Evolutionary conservation across 139 green algal species (phyloP).

Genomic region (Edaphochlamys debaryana): DNA sequence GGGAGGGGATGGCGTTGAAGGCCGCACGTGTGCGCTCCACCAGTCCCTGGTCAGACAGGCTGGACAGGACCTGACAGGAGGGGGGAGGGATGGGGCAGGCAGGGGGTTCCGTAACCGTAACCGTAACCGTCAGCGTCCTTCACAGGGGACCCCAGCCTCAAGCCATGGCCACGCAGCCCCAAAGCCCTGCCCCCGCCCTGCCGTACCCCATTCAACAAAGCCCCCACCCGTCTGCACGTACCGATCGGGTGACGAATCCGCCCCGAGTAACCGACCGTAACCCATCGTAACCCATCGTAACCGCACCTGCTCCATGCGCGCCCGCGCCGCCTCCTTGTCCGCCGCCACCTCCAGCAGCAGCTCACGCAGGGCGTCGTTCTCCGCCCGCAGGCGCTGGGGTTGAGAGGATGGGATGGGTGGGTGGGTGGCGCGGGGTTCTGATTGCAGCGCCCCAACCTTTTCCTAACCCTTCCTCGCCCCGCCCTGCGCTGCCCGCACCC

Average conservation of each 20-base stretch:
- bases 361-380: conserved; percentile 80
- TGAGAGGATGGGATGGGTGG: too few species aligned
- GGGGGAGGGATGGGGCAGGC: too few species aligned
- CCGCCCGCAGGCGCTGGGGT: conserved; percentile 56
- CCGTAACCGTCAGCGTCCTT: too few species aligned
- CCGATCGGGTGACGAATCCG: too few species aligned
- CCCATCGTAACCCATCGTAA: conserved; percentile 2
- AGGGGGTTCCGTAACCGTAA: too few species aligned
- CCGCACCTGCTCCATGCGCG: conserved; percentile 33
- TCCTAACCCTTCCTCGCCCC: too few species aligned
- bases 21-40: conserved; percentile 16
- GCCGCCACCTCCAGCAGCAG: conserved; percentile 76
- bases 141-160: too few species aligned
- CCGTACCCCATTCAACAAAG: neutral
- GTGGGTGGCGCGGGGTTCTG: too few species aligned
- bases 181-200: neutral
- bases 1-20: neutral
- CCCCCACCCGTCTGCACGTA: neutral
- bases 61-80: neutral
- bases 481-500: too few species aligned
- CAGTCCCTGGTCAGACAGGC: conserved; percentile 7
- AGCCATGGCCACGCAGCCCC: too few species aligned
- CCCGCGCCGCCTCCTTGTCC: conserved; percentile 65
- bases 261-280: neutral
- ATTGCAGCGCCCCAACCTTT: too few species aligned